Evolutionary conservation across 1,284 basidiomycete genomes (phyloP).

Genomic region (Xanthoconium separans): DNA sequence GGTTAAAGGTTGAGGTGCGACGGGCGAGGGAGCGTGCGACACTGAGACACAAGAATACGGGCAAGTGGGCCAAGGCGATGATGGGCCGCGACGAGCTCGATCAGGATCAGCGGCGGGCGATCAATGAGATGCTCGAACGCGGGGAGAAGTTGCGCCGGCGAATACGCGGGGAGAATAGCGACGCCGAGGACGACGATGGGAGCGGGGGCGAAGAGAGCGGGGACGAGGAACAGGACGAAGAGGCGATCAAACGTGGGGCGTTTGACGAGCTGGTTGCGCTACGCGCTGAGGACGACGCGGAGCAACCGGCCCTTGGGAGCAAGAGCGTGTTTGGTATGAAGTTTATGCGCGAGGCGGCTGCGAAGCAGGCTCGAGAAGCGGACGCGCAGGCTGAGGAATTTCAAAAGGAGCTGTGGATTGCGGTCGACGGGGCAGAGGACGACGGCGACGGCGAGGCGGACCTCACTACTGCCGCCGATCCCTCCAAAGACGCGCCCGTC

Average conservation of each 20-base stretch:
- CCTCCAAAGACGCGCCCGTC: conserved; percentile 31
- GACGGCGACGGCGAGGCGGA: conserved; percentile 32
- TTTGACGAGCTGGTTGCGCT: conserved; percentile 72
- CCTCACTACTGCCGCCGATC: conserved; percentile 30
- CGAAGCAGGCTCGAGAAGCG: conserved; percentile 58
- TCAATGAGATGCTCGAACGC: conserved; percentile 77
- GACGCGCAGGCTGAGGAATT: conserved; percentile 70
- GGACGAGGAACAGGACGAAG: conserved; percentile 43
- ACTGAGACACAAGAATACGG: conserved; percentile 78
- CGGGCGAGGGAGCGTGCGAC: conserved; percentile 86
- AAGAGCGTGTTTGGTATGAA: conserved; percentile 88
- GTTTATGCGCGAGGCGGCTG: conserved; percentile 91
- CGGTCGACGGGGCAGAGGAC: conserved; percentile 36
- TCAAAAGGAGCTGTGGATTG: conserved; percentile 59
- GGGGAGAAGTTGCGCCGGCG: conserved; percentile 70
- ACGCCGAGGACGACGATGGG: conserved; percentile 31
- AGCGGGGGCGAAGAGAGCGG: conserved; percentile 48
- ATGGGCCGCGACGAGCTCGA: conserved; percentile 61
- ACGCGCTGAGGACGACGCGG: conserved; percentile 34
- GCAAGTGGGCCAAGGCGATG: conserved; percentile 80
- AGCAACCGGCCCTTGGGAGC: conserved; percentile 36
- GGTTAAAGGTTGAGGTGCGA: conserved; percentile 73
- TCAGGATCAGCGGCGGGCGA: conserved; percentile 66
- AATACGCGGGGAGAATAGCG: conserved; percentile 61
- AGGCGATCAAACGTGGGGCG: conserved; percentile 58